These are phyloP conservation scores for Neurospora sp. DNA, from an alignment of 495 filamentous ascomycete genomes.

Conservation along the genomic window DNA sequence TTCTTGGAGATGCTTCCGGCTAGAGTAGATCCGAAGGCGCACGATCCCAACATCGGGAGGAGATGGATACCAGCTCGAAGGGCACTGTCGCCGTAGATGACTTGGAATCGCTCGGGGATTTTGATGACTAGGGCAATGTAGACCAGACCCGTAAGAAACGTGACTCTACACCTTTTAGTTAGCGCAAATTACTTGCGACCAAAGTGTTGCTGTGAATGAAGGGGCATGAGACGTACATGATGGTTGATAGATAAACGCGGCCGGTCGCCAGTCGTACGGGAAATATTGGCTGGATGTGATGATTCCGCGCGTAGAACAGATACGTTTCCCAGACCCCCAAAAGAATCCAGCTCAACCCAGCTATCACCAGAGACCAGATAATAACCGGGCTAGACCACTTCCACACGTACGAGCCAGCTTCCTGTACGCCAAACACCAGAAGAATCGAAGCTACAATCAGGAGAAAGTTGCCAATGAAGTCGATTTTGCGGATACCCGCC, in stretches of 20 bases:
- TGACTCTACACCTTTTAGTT: slow-evolving; percentile 23
- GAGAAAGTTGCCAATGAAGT: slow-evolving; percentile 47
- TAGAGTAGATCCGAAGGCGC: slow-evolving; percentile 41
- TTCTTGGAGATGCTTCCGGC: slow-evolving; percentile 36
- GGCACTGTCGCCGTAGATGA: slow-evolving; percentile 40
- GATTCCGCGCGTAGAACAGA: slow-evolving; percentile 17
- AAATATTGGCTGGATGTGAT: slow-evolving; percentile 30
- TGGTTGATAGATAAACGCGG: slow-evolving; percentile 28
- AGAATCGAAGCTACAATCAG: slow-evolving; percentile 45
- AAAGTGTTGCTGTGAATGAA: not conserved
- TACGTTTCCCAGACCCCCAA: slow-evolving; percentile 38
- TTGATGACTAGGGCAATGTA: slow-evolving; percentile 48
- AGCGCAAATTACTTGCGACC: slow-evolving; percentile 1
- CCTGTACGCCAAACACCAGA: slow-evolving; percentile 47
- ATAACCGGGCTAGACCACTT: slow-evolving; percentile 37
- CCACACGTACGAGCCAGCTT: slow-evolving; percentile 39
- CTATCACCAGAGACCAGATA: slow-evolving; percentile 31
- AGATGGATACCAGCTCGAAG: slow-evolving; percentile 47
- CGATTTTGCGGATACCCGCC: slow-evolving; percentile 32
- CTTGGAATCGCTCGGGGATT: slow-evolving; percentile 51
- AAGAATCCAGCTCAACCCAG: slow-evolving; percentile 35
- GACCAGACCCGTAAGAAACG: slow-evolving; percentile 44
- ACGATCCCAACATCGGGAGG: slow-evolving; percentile 43
- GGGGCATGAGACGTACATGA: slow-evolving; percentile 25
- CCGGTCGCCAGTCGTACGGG: slow-evolving; percentile 27